Percentiles rank a stretch among this genome's conserved stretches.
These are phyloP conservation scores for Heteromeles arbutifolia DNA, from an alignment of 306 rosid genomes.

Conservation along the genomic window DNA sequence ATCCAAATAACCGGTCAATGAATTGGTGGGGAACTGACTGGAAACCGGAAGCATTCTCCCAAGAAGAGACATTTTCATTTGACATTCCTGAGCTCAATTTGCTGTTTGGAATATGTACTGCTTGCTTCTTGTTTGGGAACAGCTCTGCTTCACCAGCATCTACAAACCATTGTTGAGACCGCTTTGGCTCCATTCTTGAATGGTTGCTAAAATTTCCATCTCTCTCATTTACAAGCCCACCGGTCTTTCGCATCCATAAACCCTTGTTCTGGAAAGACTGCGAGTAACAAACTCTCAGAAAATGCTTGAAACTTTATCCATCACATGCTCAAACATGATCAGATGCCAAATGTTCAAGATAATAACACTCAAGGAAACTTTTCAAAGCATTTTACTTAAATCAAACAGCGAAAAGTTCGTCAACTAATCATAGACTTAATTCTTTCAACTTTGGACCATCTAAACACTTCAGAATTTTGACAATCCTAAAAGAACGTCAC, in stretches of 20 bases:
- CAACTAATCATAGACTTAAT: neutral
- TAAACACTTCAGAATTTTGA: neutral
- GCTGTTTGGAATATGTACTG: conserved; percentile 45
- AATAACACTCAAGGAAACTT: neutral
- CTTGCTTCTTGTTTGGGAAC: conserved; percentile 74
- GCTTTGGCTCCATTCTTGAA: conserved; percentile 63
- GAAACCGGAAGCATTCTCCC: conserved; percentile 58
- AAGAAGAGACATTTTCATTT: conserved; percentile 42
- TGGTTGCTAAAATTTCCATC: conserved; percentile 43
- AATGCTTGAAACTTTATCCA: neutral
- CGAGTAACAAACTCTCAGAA: conserved; percentile 3
- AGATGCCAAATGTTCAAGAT: neutral
- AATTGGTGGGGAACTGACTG: conserved; percentile 53
- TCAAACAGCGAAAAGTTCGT: neutral
- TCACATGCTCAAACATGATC: neutral
- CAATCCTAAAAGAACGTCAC: neutral
- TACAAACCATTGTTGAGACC: conserved; percentile 66
- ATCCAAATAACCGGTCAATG: conserved; percentile 50
- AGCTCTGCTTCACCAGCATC: conserved; percentile 52
- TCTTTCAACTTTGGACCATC: neutral
- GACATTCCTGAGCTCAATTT: conserved; percentile 51
- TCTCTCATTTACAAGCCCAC: conserved; percentile 41
- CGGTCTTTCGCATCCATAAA: conserved; percentile 57
- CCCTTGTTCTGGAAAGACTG: conserved; percentile 63
- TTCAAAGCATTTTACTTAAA: neutral